A percentile compares a stretch with the other conserved stretches of the same genome.
These are phyloP conservation scores for Solanum etuberosum DNA, from an alignment of 257 asterid genomes.

Conservation along the genomic window DNA sequence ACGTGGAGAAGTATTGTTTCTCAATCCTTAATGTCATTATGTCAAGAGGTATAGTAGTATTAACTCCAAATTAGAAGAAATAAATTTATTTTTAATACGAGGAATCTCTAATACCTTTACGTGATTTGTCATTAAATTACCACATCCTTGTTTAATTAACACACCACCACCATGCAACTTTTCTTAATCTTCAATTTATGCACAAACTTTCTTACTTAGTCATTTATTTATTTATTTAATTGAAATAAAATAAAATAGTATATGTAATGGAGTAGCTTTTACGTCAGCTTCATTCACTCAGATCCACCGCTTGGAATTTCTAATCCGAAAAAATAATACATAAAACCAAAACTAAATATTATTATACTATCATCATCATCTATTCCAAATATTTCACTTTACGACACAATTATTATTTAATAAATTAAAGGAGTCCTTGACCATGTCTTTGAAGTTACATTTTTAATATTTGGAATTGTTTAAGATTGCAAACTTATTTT, in stretches of 20 bases:
- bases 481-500: background rate
- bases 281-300: background rate
- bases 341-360: background rate
- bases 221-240: background rate
- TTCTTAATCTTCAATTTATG: background rate
- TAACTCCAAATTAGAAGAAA: background rate
- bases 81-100: background rate
- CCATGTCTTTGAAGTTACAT: background rate
- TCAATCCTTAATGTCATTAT: background rate
- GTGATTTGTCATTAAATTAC: background rate
- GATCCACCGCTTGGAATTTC: background rate
- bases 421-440: background rate
- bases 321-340: background rate
- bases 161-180: background rate
- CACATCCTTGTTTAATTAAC: background rate
- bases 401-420: background rate
- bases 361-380: background rate
- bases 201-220: background rate
- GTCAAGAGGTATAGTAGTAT: background rate
- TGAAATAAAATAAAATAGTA: background rate
- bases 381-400: background rate
- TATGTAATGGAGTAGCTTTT: background rate
- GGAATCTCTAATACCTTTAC: background rate
- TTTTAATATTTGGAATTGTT: background rate
- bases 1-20: background rate